Percentiles rank a stretch among this genome's conserved stretches.
phyloP scores from a whole-genome alignment of 768 basidiomycete species.

The Fibroporia radiculosa region DNA sequence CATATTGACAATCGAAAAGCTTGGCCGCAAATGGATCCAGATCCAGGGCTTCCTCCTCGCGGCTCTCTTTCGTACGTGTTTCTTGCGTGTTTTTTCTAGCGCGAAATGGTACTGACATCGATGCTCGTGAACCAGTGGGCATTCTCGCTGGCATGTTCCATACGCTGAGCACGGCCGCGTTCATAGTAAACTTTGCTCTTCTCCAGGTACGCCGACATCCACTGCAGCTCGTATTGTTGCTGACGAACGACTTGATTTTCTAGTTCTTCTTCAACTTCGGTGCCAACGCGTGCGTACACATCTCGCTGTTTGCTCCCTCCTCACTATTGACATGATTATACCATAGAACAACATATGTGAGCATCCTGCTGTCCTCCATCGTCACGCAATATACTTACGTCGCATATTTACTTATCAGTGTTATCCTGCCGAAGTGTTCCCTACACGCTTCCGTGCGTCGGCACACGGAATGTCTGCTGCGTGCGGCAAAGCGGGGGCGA shows the following conservation, averaged over 20 bases:
- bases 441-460: constrained; percentile 63
- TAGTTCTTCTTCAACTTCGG: constrained; percentile 83
- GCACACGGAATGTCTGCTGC: constrained; percentile 76
- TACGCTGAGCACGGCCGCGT: constrained; percentile 44
- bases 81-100: no score
- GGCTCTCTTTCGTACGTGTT: constrained; percentile 52
- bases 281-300: constrained; percentile 47
- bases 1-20: constrained; percentile 60
- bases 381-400: neutral
- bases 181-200: constrained; percentile 67
- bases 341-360: constrained; percentile 17
- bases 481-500: constrained; percentile 66
- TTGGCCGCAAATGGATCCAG: constrained; percentile 72
- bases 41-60: constrained; percentile 65
- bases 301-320: neutral
- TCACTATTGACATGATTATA: neutral
- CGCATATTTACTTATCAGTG: constrained; percentile 30
- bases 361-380: constrained; percentile 3
- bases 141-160: constrained; percentile 64
- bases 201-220: constrained; percentile 37
- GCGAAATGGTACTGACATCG: no score
- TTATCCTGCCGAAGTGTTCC: constrained; percentile 76
- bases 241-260: constrained; percentile 2
- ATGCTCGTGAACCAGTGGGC: constrained; percentile 34
- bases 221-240: neutral